These are phyloP conservation scores for Dipteronia sinensis DNA, from an alignment of 345 rosid species.

Conservation along the genomic window DNA sequence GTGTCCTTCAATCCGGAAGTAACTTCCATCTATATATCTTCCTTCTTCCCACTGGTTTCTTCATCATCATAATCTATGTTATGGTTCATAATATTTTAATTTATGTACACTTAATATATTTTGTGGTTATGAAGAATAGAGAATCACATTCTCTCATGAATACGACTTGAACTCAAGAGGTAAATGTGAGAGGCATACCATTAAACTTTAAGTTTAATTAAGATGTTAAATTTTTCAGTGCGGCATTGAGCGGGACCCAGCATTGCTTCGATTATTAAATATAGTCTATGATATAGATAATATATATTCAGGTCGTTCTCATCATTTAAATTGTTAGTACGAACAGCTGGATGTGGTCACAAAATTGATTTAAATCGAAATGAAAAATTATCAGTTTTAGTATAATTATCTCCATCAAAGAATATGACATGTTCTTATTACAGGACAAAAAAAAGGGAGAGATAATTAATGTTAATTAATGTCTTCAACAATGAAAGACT, in stretches of 20 bases:
- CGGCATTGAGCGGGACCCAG: not conserved
- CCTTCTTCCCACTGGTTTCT: no score
- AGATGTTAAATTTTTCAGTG: not conserved
- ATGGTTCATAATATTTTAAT: no score
- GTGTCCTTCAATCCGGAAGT: no score
- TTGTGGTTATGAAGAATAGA: no score
- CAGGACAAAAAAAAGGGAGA: no score
- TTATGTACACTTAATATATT: no score
- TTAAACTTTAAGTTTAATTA: not conserved
- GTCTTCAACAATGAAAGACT: not conserved
- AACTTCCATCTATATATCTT: no score
- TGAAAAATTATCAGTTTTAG: not conserved
- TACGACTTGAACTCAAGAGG: no score
- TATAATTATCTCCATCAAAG: not conserved
- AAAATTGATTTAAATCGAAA: not conserved
- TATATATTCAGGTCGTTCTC: not conserved
- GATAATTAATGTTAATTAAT: no score
- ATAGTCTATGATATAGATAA: not conserved
- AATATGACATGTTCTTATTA: not conserved
- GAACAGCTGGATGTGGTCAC: not conserved
- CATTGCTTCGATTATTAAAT: not conserved
- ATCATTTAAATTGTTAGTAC: not conserved
- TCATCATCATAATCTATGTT: no score
- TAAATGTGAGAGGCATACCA: no score
- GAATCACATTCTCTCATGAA: no score